Evolutionary conservation across 352 stramenopile genomes (phyloP).

Genomic region (Phytopythium cucurbitacearum): DNA sequence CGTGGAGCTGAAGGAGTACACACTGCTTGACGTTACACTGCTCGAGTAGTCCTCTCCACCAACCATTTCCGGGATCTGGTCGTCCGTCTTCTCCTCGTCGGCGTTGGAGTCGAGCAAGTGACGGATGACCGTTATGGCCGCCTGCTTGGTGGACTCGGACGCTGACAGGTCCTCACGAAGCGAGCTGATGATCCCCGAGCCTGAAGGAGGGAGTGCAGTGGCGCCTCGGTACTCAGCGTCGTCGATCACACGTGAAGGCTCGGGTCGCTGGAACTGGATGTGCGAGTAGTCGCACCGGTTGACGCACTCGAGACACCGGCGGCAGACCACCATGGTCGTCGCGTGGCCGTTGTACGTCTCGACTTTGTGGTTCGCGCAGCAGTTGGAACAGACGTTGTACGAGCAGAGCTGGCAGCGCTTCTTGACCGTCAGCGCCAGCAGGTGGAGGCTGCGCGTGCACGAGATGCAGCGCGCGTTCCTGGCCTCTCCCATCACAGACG

Average conservation of each 20-base stretch:
- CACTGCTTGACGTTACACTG: neutral
- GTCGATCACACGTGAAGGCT: conserved; percentile 19
- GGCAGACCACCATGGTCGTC: conserved; percentile 28
- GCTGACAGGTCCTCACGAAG: conserved; percentile 15
- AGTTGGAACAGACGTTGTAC: conserved; percentile 42
- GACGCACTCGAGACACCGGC: conserved; percentile 38
- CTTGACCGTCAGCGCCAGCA: conserved; percentile 20
- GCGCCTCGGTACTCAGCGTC: conserved; percentile 7
- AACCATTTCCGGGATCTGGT: neutral
- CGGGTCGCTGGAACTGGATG: conserved; percentile 16
- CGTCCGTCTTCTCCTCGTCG: conserved; percentile 5
- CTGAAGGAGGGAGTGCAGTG: neutral
- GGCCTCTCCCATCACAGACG: conserved; percentile 5
- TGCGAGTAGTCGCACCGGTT: conserved; percentile 34
- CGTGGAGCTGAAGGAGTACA: neutral
- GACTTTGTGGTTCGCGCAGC: conserved; percentile 31
- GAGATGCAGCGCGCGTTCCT: conserved; percentile 37
- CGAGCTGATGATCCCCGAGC: conserved; percentile 11
- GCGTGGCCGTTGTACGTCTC: conserved; percentile 34
- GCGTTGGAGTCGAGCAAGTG: conserved; percentile 17
- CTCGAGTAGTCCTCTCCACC: conserved; percentile 2
- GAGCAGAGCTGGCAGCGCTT: conserved; percentile 37
- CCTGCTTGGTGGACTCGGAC: conserved; percentile 17
- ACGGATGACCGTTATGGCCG: conserved; percentile 31
- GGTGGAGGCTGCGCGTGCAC: conserved; percentile 35